A percentile compares a stretch with the other conserved stretches of the same genome.
Conservation (phyloP, 2,329 filamentous ascomycete genomes). For the Pestalotiopsis sp. region DNA sequence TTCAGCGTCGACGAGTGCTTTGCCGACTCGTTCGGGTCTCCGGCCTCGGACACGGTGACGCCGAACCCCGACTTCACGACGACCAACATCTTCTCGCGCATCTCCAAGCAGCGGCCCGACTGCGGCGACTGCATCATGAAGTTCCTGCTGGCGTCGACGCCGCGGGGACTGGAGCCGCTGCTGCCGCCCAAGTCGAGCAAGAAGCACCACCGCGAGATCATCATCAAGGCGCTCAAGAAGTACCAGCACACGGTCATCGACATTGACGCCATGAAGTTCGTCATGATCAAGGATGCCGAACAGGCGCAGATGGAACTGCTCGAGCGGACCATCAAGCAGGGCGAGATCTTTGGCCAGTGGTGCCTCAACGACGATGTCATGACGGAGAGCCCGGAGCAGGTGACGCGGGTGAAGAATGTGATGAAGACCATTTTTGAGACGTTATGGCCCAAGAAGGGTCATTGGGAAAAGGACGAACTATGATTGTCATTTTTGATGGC, state of each 20-base stretch:
- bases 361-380: conserved; percentile 47
- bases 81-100: conserved; percentile 39
- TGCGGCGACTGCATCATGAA: conserved; percentile 46
- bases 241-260: conserved; percentile 44
- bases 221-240: conserved; percentile 41
- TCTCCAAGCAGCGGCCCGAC: conserved; percentile 38
- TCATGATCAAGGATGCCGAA: conserved; percentile 47
- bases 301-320: conserved; percentile 40
- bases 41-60: conserved; percentile 35
- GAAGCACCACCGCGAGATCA: conserved; percentile 32
- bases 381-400: conserved; percentile 35
- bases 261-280: conserved; percentile 41
- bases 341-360: conserved; percentile 38
- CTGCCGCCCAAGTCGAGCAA: conserved; percentile 35
- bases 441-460: conserved; percentile 29
- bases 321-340: conserved; percentile 36
- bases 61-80: conserved; percentile 40
- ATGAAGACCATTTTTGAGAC: conserved; percentile 37
- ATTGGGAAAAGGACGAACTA: conserved; percentile 25
- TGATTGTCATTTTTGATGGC: not conserved
- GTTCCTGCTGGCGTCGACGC: conserved; percentile 37
- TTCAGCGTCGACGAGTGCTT: conserved; percentile 44
- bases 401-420: conserved; percentile 36
- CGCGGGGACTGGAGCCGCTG: conserved; percentile 38
- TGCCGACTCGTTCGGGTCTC: conserved; percentile 41